These are phyloP conservation scores for Eucalyptus regnans DNA, from an alignment of 345 rosid species.

Conservation along the genomic window DNA sequence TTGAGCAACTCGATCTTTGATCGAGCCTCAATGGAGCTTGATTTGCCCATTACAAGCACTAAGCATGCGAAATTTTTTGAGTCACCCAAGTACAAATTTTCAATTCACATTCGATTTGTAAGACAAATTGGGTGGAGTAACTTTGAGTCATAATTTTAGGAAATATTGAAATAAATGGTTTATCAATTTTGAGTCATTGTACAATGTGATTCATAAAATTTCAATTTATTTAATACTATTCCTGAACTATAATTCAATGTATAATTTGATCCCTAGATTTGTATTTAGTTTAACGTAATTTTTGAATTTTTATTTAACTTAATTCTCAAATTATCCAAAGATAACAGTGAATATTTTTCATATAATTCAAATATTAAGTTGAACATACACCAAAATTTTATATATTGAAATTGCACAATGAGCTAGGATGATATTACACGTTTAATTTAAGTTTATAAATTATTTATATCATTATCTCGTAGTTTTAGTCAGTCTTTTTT, in stretches of 20 bases:
- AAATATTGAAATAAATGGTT: fast-evolving
- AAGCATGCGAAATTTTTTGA: fast-evolving
- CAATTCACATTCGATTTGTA: not conserved
- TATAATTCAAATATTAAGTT: fast-evolving
- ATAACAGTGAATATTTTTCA: fast-evolving
- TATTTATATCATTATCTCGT: no score
- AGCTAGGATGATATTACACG: fast-evolving
- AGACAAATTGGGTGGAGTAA: no score
- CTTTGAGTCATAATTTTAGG: fast-evolving
- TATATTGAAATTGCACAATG: no score
- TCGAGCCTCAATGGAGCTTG: not conserved
- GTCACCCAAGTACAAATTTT: not conserved
- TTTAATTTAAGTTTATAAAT: fast-evolving
- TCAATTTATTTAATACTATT: no score
- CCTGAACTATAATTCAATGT: fast-evolving
- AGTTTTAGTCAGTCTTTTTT: no score
- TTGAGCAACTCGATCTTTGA: not conserved
- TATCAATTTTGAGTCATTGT: fast-evolving
- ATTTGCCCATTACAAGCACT: fast-evolving
- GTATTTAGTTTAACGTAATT: fast-evolving
- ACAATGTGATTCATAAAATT: fast-evolving
- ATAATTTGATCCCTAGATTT: fast-evolving
- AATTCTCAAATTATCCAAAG: fast-evolving
- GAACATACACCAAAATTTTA: fast-evolving
- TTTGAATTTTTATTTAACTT: no score